Evolutionary conservation across 441 rosid genomes (phyloP), one percentile per base, ranked within the genome.

Genomic region (Pelargonium fulgidum): DNA sequence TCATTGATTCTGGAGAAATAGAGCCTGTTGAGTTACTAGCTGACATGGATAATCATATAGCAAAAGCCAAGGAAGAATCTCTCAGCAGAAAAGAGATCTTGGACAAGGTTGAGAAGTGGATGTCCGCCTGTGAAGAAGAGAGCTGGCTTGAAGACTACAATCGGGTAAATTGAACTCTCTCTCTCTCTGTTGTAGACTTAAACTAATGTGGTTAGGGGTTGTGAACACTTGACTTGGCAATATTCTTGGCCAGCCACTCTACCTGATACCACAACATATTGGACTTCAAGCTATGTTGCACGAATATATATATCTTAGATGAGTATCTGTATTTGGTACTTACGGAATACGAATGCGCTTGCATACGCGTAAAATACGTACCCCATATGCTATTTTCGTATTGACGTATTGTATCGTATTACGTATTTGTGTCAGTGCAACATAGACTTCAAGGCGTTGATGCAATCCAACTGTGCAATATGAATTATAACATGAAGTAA

Each of bases 101-200:
- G 84, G 97, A 94, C 76, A 88, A 92, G 83, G 96, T 91, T 19
- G 97, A 94, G 83, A 94, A 91, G 80, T 94, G 99, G 99, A 94
- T 94, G 99, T 91, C 88, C 10, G 94, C 97, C 72, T 92, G 99
- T 76, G 99, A 94, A 84, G 99, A 91, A 84, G 99, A 94, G 86
- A 90, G 97, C 73, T 94, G 96, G 99, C 91, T 94, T 64, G 99
- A 94, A 74, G 99, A 94, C 70, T 94, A 94, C 79, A 94, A 86
- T 72, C 85, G 96, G 88, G 99, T 89, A 56, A 7, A 7, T 56
- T 67, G 3, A 61, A 58, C 10, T 41, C 45, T 68, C 42, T 66
- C 59, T 24, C 61, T 68, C 2, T 44, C 24, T 19, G 24, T 22
- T 54, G 13, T 12, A 48, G 22, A 14, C 58, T 50, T 50, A 14